phyloP scores from a whole-genome alignment of 208 protist genomes.

The Trypanosoma vivax region DNA sequence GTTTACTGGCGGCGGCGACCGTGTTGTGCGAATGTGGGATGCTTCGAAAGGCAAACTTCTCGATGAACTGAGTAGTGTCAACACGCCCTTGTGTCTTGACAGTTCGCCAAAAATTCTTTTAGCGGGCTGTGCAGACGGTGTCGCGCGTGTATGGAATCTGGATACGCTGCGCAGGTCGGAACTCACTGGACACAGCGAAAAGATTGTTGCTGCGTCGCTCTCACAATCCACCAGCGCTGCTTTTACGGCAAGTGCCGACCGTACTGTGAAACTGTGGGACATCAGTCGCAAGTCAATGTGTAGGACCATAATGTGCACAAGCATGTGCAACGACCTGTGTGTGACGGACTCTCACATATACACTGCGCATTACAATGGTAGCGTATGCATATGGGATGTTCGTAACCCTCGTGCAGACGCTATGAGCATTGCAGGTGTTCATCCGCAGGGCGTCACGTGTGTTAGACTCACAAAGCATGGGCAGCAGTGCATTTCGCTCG shows the following conservation, averaged over 20 bases:
- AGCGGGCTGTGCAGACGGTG: slow-evolving; percentile 55
- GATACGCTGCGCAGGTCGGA: slow-evolving; percentile 45
- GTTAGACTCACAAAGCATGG: slow-evolving; percentile 35
- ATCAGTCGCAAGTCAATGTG: slow-evolving; percentile 26
- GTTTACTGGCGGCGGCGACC: slow-evolving; percentile 46
- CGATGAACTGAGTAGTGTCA: slow-evolving; percentile 22
- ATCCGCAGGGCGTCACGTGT: slow-evolving; percentile 49
- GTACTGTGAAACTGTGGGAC: slow-evolving; percentile 73
- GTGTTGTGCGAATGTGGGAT: slow-evolving; percentile 49
- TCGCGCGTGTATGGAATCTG: slow-evolving; percentile 61
- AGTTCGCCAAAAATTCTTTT: slow-evolving; percentile 45
- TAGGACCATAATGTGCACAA: slow-evolving; percentile 48
- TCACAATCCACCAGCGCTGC: slow-evolving; percentile 45
- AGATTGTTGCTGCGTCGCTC: slow-evolving; percentile 55
- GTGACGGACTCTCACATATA: slow-evolving; percentile 38
- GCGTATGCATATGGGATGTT: slow-evolving; percentile 48
- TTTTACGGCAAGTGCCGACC: slow-evolving; percentile 62
- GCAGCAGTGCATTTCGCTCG: slow-evolving; percentile 49
- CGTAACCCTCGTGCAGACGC: slow-evolving; percentile 22
- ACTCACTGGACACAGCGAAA: slow-evolving; percentile 59
- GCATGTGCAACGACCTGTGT: slow-evolving; percentile 60
- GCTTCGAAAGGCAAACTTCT: slow-evolving; percentile 6
- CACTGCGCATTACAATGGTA: slow-evolving; percentile 71
- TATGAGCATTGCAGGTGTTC: slow-evolving; percentile 29
- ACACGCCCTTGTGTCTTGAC: slow-evolving; percentile 43